Evolutionary conservation across 2,329 filamentous ascomycete genomes (phyloP).

Genomic region (Dendrostoma leiphaemia): DNA sequence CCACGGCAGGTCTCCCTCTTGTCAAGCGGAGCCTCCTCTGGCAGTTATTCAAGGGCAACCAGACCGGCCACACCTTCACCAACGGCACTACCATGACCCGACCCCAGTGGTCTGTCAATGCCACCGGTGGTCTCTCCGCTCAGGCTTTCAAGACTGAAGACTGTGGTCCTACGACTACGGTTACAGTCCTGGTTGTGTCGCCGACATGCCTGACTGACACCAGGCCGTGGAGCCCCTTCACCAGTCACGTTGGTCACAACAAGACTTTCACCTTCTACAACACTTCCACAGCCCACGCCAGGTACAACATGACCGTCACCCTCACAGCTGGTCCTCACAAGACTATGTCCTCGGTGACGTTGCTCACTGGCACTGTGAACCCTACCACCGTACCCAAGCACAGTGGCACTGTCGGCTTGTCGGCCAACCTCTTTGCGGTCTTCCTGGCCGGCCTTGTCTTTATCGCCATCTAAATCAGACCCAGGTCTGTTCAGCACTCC

Average conservation of each 20-base stretch:
- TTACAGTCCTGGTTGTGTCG: not conserved
- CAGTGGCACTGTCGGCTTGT: not conserved
- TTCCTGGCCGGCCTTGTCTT: not conserved
- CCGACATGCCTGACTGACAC: no score
- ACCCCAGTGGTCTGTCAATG: not conserved
- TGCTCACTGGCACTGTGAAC: not conserved
- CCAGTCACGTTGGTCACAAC: not conserved
- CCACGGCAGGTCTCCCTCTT: not conserved
- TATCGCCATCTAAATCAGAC: not conserved
- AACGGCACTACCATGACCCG: no score
- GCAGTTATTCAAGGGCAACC: not conserved
- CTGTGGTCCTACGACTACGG: not conserved
- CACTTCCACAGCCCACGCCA: not conserved
- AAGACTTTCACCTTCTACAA: not conserved
- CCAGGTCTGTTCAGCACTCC: not conserved
- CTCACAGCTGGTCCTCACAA: not conserved
- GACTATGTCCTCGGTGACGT: not conserved
- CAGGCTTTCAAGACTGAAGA: not conserved
- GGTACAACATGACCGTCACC: not conserved
- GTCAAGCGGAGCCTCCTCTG: not conserved
- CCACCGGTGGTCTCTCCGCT: not conserved
- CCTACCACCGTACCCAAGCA: not conserved
- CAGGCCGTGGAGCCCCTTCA: no score
- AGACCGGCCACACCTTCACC: not conserved
- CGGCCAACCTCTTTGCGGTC: not conserved